Conservation (phyloP, 192 early-diverging fungal genomes). For the Linnemannia elongata region DNA sequence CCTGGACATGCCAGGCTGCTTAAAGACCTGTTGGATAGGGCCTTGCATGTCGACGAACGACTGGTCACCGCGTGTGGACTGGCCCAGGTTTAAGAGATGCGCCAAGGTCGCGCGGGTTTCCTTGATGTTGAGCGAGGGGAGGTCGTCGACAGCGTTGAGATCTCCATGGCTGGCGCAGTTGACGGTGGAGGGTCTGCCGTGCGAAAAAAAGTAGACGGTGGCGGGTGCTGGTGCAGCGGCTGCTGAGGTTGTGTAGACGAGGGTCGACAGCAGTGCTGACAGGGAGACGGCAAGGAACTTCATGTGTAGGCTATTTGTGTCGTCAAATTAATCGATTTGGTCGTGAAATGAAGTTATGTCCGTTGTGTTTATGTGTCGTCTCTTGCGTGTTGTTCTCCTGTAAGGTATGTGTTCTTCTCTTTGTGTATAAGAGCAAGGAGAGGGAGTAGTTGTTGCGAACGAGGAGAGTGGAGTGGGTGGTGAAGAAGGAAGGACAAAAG, state of each 20-base stretch:
- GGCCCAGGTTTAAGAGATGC: conserved; percentile 47
- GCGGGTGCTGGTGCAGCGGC: conserved; percentile 27
- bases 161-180: neutral
- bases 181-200: conserved; percentile 32
- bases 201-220: conserved; percentile 44
- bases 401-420: neutral
- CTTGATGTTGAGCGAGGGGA: conserved; percentile 33
- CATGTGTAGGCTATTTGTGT: conserved; percentile 15
- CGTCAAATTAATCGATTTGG: neutral
- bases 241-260: conserved; percentile 25
- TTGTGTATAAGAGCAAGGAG: neutral
- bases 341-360: neutral
- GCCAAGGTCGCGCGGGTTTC: conserved; percentile 45
- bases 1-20: conserved; percentile 38
- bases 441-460: neutral
- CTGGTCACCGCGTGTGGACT: neutral
- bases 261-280: conserved; percentile 36
- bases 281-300: conserved; percentile 35
- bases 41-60: conserved; percentile 25
- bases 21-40: conserved; percentile 50
- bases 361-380: neutral
- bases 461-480: neutral
- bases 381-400: neutral
- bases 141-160: neutral
- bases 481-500: neutral